These are phyloP conservation scores for Ruellia speciosa DNA, from an alignment of 305 asterid genomes.

Conservation along the genomic window DNA sequence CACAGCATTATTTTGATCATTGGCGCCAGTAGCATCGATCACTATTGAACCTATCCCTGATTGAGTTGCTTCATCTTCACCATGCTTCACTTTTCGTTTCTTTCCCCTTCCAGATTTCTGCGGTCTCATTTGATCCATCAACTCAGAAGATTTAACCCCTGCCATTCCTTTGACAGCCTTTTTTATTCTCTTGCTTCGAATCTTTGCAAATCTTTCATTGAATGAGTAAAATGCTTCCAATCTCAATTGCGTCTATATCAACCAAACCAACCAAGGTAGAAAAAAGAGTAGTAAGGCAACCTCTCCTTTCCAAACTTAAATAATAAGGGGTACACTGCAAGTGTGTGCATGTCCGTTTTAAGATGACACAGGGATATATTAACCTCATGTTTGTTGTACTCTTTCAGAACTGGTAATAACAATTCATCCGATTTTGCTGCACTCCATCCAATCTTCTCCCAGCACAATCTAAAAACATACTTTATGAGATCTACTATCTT, in stretches of 20 bases:
- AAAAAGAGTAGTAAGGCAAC: neutral
- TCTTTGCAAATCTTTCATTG: constrained; percentile 92
- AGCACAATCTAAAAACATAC: constrained; percentile 58
- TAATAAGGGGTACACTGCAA: neutral
- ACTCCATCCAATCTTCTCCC: constrained; percentile 95
- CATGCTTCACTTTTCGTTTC: constrained; percentile 39
- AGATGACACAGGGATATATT: constrained; percentile 10
- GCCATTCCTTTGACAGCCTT: constrained; percentile 80
- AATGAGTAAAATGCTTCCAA: constrained; percentile 93
- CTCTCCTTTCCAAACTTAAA: constrained; percentile 1
- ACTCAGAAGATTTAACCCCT: constrained; percentile 42
- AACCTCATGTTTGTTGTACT: constrained; percentile 90
- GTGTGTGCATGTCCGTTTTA: neutral
- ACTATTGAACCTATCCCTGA: constrained; percentile 26
- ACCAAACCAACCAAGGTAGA: constrained; percentile 16
- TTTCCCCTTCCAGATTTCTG: constrained; percentile 34
- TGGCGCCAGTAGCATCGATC: constrained; percentile 26
- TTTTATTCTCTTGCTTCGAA: constrained; percentile 81
- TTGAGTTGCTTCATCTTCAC: constrained; percentile 26
- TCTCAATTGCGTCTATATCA: constrained; percentile 80
- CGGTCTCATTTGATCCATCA: constrained; percentile 34
- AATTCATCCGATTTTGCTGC: constrained; percentile 72
- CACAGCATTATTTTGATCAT: constrained; percentile 19
- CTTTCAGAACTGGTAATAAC: constrained; percentile 80
- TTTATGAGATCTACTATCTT: constrained; percentile 18